Evolutionary conservation across 2,329 filamentous ascomycete genomes (phyloP).

Genomic region (Rutstroemia sp.): DNA sequence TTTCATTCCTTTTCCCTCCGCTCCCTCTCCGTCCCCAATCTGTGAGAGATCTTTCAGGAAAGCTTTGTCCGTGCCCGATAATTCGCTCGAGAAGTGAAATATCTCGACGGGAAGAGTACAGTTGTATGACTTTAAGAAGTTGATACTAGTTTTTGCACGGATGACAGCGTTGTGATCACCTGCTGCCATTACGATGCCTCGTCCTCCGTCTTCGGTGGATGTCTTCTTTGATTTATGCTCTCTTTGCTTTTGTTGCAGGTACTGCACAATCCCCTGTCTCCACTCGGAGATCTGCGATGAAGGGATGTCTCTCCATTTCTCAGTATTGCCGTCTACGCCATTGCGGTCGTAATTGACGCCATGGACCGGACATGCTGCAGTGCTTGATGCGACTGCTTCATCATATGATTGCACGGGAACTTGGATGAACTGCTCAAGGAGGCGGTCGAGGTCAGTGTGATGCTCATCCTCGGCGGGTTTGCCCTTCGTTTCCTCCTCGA

Average conservation of each 20-base stretch:
- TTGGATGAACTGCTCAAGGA: constrained; percentile 4
- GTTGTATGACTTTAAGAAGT: constrained; percentile 16
- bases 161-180: constrained; percentile 11
- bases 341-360: constrained; percentile 15
- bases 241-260: constrained; percentile 8
- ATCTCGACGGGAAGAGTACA: constrained; percentile 18
- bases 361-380: constrained; percentile 12
- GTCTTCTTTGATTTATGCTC: neutral
- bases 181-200: constrained; percentile 20
- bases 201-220: constrained; percentile 1
- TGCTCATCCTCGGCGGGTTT: neutral
- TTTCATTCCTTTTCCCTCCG: neutral
- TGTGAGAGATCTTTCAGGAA: constrained; percentile 9
- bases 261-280: constrained; percentile 12
- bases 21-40: neutral
- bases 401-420: constrained; percentile 12
- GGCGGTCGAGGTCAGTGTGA: neutral
- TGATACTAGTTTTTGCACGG: constrained; percentile 15
- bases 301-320: constrained; percentile 13
- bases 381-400: constrained; percentile 11
- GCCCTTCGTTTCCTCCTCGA: neutral
- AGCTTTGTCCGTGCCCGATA: constrained; percentile 9
- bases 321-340: constrained; percentile 9
- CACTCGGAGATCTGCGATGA: constrained; percentile 13
- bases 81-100: constrained; percentile 16